Percentiles rank a stretch among this genome's conserved stretches.
Conservation (phyloP, 352 stramenopile genomes). For the Phytophthora ramorum region DNA sequence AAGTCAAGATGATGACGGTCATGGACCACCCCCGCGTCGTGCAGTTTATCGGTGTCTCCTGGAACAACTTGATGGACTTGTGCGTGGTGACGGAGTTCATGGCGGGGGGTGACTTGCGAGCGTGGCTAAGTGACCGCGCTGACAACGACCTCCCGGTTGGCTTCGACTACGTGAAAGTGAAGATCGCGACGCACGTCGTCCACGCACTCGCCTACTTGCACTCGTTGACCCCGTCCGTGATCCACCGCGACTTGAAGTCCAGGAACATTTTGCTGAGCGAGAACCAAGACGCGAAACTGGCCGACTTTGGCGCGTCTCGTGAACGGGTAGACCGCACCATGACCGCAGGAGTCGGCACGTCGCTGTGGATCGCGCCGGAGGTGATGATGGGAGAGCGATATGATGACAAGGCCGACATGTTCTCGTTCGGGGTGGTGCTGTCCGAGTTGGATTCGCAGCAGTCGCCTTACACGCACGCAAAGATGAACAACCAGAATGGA, state of each 20-base stretch:
- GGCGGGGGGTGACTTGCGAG: constrained; percentile 59
- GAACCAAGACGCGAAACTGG: constrained; percentile 49
- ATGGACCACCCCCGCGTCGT: constrained; percentile 58
- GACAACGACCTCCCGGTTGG: constrained; percentile 29
- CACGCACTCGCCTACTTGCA: constrained; percentile 58
- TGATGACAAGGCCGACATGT: constrained; percentile 57
- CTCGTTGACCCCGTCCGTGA: constrained; percentile 41
- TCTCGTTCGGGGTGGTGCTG: constrained; percentile 56
- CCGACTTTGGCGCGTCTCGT: constrained; percentile 55
- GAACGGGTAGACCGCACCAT: constrained; percentile 45
- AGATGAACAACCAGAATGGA: constrained; percentile 41
- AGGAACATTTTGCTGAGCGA: constrained; percentile 52
- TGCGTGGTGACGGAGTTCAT: constrained; percentile 71
- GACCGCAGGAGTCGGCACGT: constrained; percentile 54
- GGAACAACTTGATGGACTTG: constrained; percentile 64
- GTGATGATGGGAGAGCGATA: constrained; percentile 57
- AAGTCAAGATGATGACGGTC: constrained; percentile 58
- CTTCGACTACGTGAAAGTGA: constrained; percentile 49
- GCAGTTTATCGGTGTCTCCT: constrained; percentile 62
- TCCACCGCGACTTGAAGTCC: constrained; percentile 65
- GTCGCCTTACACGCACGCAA: constrained; percentile 43
- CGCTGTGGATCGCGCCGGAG: constrained; percentile 50
- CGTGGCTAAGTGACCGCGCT: constrained; percentile 44
- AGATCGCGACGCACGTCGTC: constrained; percentile 47
- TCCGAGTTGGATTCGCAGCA: constrained; percentile 54